Evolutionary conservation across 257 asterid species (phyloP).

Genomic region (Solanum corneliomulleri): DNA sequence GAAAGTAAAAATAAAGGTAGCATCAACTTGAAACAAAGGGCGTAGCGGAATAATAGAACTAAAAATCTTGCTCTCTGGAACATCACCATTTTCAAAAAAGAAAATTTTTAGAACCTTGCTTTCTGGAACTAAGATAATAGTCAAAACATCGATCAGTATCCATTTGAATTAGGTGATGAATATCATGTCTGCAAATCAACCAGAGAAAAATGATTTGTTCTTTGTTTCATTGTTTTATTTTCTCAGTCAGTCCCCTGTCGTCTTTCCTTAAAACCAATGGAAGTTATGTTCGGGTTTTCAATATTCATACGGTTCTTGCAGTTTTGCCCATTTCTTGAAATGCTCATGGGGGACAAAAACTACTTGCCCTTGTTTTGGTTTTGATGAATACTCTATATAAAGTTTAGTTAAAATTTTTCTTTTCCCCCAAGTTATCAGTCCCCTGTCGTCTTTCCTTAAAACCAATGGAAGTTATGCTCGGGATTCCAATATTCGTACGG

Average conservation of each 20-base stretch:
- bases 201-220: background rate
- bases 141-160: background rate
- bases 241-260: background rate
- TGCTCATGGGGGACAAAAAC: background rate
- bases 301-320: background rate
- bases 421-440: background rate
- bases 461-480: background rate
- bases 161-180: background rate
- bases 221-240: background rate
- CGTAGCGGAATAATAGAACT: background rate
- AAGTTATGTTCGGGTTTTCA: background rate
- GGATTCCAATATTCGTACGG: background rate
- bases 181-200: background rate
- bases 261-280: background rate
- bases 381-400: background rate
- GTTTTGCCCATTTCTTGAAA: background rate
- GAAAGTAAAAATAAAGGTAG: background rate
- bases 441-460: background rate
- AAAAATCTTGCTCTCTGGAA: background rate
- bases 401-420: background rate
- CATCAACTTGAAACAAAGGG: background rate
- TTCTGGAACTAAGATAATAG: background rate
- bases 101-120: background rate
- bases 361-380: background rate
- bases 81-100: background rate